Base-by-base conservation (phyloP, 108 stramenopile species). In the Nannochloropsis gaditana region DNA sequence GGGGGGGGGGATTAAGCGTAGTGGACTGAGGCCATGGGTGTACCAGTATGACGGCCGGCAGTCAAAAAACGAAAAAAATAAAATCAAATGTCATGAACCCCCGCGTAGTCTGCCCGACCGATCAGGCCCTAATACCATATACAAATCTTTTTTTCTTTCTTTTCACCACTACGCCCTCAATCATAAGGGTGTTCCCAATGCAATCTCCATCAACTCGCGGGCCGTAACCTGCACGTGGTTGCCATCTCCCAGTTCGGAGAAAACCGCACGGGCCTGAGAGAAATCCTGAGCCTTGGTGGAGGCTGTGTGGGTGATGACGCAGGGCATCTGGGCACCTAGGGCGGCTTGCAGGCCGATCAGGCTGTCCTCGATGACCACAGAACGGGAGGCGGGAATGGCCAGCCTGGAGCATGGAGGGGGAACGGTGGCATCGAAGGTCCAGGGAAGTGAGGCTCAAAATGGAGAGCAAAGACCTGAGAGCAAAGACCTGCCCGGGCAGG, bases 291-390 rank as follows among this genome's bases (percentile, higher is more conserved):
- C 47, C 84, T 44, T 84, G 42, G 89, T 89, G 43, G 86, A 86
- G 10, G 50, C 82, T 9, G 89, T 89, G 83, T 79, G 21, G 6
- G 89, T 89, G 80, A 89, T 89, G 80, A 89, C 73, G 86, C 89
- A 89, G 19, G 43, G 73, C 89, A 89, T 89, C 2, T 81, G 10
- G 1, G 89, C 89, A 5, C 89, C 89, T 11, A 86, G 79, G n/a
- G 89, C 89, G 8, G 89, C 89, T 73, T 89, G 44, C 9, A 89
- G 89, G 80, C 89, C 89, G 31, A 89, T 89, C 44, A 89, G 86
- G 59, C 89, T 89, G 86, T 89, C 89, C n/a, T 89, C 89, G 50
- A 89, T 83, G 31, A 89, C 89, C 44, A 89, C 80, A 80, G 85
- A 86, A 45, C 88, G 85, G 82, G 21, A 21, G 79, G 41, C 43